Evolutionary conservation across 2,329 filamentous ascomycete species (phyloP).

Genomic region (Trichoderma arundinaceum): DNA sequence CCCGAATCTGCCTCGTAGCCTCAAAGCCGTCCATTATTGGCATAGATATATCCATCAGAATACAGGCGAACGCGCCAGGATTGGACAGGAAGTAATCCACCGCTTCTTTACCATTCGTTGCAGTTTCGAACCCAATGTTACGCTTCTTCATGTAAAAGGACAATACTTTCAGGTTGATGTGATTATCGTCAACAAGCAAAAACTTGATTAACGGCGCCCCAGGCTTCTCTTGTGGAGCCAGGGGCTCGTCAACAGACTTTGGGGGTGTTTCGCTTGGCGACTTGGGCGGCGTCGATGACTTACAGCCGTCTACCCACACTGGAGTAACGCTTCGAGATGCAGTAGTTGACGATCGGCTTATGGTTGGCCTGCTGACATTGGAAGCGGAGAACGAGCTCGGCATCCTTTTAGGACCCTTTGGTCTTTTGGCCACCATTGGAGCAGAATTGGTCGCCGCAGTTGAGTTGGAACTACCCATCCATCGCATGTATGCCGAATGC

Average conservation of each 20-base stretch:
- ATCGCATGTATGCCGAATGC: conserved; percentile 37
- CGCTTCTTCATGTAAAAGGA: conserved; percentile 41
- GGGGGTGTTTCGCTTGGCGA: not conserved
- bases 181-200: conserved; percentile 47
- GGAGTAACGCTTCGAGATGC: not conserved
- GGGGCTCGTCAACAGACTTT: not conserved
- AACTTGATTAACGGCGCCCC: conserved; percentile 32
- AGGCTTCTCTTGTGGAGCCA: not conserved
- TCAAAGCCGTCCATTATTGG: conserved; percentile 58
- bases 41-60: conserved; percentile 58
- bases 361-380: conserved; percentile 3
- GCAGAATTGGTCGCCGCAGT: not conserved
- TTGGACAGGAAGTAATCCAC: conserved; percentile 36
- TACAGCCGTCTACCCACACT: not conserved
- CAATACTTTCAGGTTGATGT: conserved; percentile 45
- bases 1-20: conserved; percentile 53
- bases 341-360: conserved; percentile 3
- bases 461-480: conserved; percentile 34
- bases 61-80: conserved; percentile 34
- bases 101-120: conserved; percentile 40
- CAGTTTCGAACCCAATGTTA: conserved; percentile 34
- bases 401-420: conserved; percentile 25
- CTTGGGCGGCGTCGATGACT: not conserved
- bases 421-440: conserved; percentile 20
- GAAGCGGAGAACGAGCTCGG: conserved; percentile 4